Base-by-base conservation (phyloP, 192 early-diverging fungal genomes). In the Mycoemilia scoparia region DNA sequence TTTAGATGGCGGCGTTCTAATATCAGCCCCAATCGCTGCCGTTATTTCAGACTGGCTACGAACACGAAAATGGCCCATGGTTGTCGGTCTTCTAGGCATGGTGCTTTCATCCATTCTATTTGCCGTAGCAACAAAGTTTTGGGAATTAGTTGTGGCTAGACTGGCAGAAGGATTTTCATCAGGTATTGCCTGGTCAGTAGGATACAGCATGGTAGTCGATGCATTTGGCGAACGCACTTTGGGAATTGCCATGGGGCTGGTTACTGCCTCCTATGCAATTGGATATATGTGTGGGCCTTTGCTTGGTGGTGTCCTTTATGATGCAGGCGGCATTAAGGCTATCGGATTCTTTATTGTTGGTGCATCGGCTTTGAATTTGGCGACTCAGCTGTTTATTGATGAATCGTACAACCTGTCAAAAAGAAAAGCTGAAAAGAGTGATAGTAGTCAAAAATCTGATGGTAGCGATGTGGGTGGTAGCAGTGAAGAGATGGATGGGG, bases 31-130 rank as follows among this genome's bases (percentile, higher is more conserved):
- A 1, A 20, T 73, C 11, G 76, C 74, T 32, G 81, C 73, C 6
- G 70, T 70, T 23, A 38, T 84, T 13, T 78, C 75, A 18, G 81
- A 84, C 44, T 59, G 69, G 24, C 76, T 71, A 38, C 64, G 70
- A 25, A 72, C 74, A 35, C 65, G 81, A 36, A 71, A 73, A 35
- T 69, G 71, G 52, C 79, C 79, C 18, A 84, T 82, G 79, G 64
- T 82, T 36, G 29, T 73, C 21, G 75, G 77, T 9, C 70, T 84
- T 51, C 21, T 71, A 6, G 69, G 73, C 6, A 49, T 79, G 24
- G 69, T 63, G 8, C 50, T 74, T 2, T 68, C 77, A 3, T 74
- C 76, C 7, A 36, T 76, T 0, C 45, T 70, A 17, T 79, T 84
- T 58, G 72, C 70, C 3, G 26, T 73, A 19, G 64, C 75, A 7